Conservation (phyloP, 805 yeast genomes). For the Yamadazyma ubonensis region DNA sequence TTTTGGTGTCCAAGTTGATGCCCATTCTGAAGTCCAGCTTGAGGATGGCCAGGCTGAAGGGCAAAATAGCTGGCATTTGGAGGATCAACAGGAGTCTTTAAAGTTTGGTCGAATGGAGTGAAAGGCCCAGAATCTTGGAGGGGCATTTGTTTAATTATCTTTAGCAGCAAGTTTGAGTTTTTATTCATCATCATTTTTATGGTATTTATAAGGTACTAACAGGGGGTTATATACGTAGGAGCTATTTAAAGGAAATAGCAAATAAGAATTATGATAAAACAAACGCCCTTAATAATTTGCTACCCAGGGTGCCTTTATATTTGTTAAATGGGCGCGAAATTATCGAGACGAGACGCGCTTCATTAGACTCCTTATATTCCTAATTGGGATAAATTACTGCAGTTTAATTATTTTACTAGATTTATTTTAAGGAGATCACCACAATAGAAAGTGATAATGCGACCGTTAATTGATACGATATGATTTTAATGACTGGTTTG, state of each 20-base stretch:
- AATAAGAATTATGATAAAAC: neutral
- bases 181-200: conserved; percentile 21
- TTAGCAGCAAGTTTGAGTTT: conserved; percentile 32
- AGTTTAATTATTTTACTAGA: no score
- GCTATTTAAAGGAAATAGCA: neutral
- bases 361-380: conserved; percentile 12
- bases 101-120: conserved; percentile 46
- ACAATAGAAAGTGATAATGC: neutral
- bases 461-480: neutral
- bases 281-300: neutral
- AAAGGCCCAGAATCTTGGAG: conserved; percentile 30
- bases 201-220: neutral
- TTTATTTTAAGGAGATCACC: conserved; percentile 4
- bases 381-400: conserved; percentile 5
- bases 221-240: neutral
- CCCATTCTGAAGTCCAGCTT: conserved; percentile 3
- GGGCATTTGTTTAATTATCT: conserved; percentile 31
- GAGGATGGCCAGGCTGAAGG: conserved; percentile 7
- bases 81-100: conserved; percentile 39
- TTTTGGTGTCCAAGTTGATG: no score
- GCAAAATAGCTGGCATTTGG: conserved; percentile 16
- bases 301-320: conserved; percentile 7
- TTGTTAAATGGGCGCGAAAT: conserved; percentile 1
- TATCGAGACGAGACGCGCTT: conserved; percentile 10
- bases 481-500: no score